Percentiles rank a stretch among this genome's conserved stretches.
phyloP scores from a whole-genome alignment of 176 grass and related monocot species.

The Typha latifolia region DNA sequence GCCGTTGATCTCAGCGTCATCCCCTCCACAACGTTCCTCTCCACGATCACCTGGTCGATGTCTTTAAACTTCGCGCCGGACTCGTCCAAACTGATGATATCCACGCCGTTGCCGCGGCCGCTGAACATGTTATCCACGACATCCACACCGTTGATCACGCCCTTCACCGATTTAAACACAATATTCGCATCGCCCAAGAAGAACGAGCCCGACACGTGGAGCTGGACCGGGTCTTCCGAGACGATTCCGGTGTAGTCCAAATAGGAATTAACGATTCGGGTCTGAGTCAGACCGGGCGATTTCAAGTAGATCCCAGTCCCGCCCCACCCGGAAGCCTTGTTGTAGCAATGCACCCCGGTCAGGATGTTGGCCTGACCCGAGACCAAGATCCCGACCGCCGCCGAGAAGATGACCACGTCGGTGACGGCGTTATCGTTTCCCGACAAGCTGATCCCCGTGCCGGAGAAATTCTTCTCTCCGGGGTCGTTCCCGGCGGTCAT shows the following conservation, averaged over 20 bases:
- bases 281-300: slow-evolving; percentile 40
- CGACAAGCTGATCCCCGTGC: slow-evolving; percentile 54
- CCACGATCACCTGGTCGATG: slow-evolving; percentile 69
- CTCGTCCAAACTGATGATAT: slow-evolving; percentile 54
- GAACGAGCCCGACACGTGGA: slow-evolving; percentile 48
- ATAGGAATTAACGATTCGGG: slow-evolving; percentile 64
- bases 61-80: slow-evolving; percentile 32
- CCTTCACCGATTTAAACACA: slow-evolving; percentile 54
- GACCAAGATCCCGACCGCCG: slow-evolving; percentile 48
- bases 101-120: slow-evolving; percentile 33
- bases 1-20: slow-evolving; percentile 54
- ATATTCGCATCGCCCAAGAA: slow-evolving; percentile 88
- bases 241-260: slow-evolving; percentile 74
- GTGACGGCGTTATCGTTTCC: slow-evolving; percentile 74
- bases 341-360: slow-evolving; percentile 89
- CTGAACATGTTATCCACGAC: slow-evolving; percentile 60
- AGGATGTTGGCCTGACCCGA: slow-evolving; percentile 61
- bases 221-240: slow-evolving; percentile 67
- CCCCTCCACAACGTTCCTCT: slow-evolving; percentile 48
- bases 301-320: slow-evolving; percentile 65
- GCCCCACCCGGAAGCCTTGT: slow-evolving; percentile 64
- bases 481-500: slow-evolving; percentile 52
- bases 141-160: slow-evolving; percentile 42
- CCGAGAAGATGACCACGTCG: slow-evolving; percentile 71
- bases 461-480: slow-evolving; percentile 43